These are phyloP conservation scores for Colletotrichum lentis DNA, from an alignment of 2,329 filamentous ascomycete species.

Conservation along the genomic window DNA sequence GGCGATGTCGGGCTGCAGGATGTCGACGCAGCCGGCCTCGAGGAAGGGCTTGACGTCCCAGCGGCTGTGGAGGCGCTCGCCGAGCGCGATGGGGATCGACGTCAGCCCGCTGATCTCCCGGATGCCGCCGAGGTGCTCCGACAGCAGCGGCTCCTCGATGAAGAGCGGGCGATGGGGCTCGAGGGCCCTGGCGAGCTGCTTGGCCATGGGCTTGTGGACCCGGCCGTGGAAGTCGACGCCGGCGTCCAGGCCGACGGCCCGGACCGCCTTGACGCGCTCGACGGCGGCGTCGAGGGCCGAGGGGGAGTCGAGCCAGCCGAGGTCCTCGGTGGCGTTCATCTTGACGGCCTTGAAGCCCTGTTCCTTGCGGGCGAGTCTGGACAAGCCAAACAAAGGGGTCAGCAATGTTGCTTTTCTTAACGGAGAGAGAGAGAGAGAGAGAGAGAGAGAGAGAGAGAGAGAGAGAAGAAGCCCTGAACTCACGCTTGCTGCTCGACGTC, in stretches of 20 bases:
- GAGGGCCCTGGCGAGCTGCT: slow-evolving; percentile 73
- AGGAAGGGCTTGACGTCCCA: slow-evolving; percentile 80
- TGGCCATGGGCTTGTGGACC: slow-evolving; percentile 82
- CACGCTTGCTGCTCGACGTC: slow-evolving; percentile 72
- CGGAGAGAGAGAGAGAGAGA: too few relatives aligned
- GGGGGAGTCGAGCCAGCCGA: slow-evolving; percentile 80
- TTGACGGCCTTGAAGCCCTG: slow-evolving; percentile 75
- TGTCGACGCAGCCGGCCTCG: slow-evolving; percentile 72
- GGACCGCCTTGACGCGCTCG: slow-evolving; percentile 73
- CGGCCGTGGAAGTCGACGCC: slow-evolving; percentile 82
- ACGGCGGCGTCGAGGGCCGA: slow-evolving; percentile 68
- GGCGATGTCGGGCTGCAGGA: slow-evolving; percentile 76
- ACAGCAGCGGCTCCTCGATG: slow-evolving; percentile 75
- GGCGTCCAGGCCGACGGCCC: slow-evolving; percentile 73
- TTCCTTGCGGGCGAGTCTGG: slow-evolving; percentile 61
- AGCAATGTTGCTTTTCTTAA: neutral
- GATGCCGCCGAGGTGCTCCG: slow-evolving; percentile 72
- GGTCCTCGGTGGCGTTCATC: slow-evolving; percentile 81
- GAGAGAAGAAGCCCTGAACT: too few relatives aligned
- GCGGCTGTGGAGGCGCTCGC: slow-evolving; percentile 74
- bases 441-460: too few relatives aligned
- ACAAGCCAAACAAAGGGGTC: neutral
- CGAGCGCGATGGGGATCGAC: slow-evolving; percentile 73
- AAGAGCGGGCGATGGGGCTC: slow-evolving; percentile 77
- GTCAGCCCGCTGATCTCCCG: slow-evolving; percentile 65